Conservation (phyloP, 371 early-diverging fungal genomes). For the Mortierella sp. region DNA sequence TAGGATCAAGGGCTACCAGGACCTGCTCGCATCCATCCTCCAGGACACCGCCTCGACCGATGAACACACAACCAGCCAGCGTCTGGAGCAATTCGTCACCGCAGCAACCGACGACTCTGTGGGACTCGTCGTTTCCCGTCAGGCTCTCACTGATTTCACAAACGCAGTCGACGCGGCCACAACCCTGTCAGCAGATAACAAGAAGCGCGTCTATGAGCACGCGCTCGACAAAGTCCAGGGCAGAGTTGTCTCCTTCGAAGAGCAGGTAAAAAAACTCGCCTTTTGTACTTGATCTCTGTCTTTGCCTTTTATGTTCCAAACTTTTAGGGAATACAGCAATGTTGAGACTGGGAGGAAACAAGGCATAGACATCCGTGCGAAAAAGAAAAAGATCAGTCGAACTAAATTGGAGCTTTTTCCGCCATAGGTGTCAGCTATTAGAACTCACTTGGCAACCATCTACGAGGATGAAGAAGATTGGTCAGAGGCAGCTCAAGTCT, state of each 20-base stretch:
- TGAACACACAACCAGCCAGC: conserved; percentile 16
- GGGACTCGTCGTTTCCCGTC: conserved; percentile 81
- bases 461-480: conserved; percentile 84
- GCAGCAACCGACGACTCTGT: conserved; percentile 79
- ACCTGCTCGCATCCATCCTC: conserved; percentile 46
- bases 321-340: too few species aligned
- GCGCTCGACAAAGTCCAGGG: conserved; percentile 71
- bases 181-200: conserved; percentile 50
- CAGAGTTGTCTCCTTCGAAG: conserved; percentile 88
- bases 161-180: conserved; percentile 51
- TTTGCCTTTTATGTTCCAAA: too few species aligned
- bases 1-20: conserved; percentile 56
- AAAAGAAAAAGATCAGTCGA: too few species aligned
- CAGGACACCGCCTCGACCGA: conserved; percentile 8
- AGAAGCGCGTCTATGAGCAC: conserved; percentile 65
- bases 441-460: conserved; percentile 79
- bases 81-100: conserved; percentile 61
- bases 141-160: conserved; percentile 75
- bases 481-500: conserved; percentile 80
- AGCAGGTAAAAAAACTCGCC: too few species aligned
- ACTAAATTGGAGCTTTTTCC: not conserved
- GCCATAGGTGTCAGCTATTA: conserved; percentile 73
- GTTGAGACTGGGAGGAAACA: too few species aligned
- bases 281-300: too few species aligned
- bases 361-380: too few species aligned